These are phyloP conservation scores for Ogataea kodamae DNA, from an alignment of 805 yeast genomes.

Conservation along the genomic window DNA sequence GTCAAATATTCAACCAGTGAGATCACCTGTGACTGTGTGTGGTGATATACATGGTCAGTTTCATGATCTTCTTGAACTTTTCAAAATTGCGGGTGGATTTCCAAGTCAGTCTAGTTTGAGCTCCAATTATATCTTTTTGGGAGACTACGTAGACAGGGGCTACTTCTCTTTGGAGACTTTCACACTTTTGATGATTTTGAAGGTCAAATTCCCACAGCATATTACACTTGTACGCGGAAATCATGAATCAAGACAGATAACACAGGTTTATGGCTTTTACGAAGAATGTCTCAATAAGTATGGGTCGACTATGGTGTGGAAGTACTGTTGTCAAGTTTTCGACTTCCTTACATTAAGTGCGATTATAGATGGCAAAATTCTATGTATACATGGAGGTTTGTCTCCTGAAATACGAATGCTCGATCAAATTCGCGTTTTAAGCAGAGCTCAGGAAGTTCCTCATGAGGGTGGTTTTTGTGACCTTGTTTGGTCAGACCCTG, in stretches of 20 bases:
- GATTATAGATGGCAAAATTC: conserved; percentile 87
- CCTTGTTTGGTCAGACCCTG: conserved; percentile 97
- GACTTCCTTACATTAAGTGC: conserved; percentile 94
- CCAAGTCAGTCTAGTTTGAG: conserved; percentile 57
- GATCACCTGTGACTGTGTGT: conserved; percentile 90
- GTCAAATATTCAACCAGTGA: conserved; percentile 90
- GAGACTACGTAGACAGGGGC: conserved; percentile 98
- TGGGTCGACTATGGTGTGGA: conserved; percentile 95
- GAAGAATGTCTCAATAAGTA: conserved; percentile 92
- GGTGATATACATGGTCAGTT: conserved; percentile 99
- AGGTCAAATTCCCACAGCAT: conserved; percentile 65
- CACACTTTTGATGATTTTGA: conserved; percentile 87
- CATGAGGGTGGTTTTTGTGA: conserved; percentile 99
- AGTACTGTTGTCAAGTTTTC: conserved; percentile 93
- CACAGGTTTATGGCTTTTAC: conserved; percentile 98
- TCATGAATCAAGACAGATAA: conserved; percentile 94
- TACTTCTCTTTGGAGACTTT: conserved; percentile 92
- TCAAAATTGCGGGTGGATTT: conserved; percentile 88
- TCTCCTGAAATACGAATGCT: conserved; percentile 97
- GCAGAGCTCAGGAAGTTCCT: conserved; percentile 97
- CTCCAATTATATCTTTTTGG: conserved; percentile 75
- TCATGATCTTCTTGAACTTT: conserved; percentile 87
- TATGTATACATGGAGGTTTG: conserved; percentile 96
- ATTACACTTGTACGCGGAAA: conserved; percentile 95
- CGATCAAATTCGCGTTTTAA: conserved; percentile 90